Percentiles rank a stretch among this genome's conserved stretches.
These are phyloP conservation scores for Monosporascus sp. DNA, from an alignment of 2,329 filamentous ascomycete genomes.

Conservation along the genomic window DNA sequence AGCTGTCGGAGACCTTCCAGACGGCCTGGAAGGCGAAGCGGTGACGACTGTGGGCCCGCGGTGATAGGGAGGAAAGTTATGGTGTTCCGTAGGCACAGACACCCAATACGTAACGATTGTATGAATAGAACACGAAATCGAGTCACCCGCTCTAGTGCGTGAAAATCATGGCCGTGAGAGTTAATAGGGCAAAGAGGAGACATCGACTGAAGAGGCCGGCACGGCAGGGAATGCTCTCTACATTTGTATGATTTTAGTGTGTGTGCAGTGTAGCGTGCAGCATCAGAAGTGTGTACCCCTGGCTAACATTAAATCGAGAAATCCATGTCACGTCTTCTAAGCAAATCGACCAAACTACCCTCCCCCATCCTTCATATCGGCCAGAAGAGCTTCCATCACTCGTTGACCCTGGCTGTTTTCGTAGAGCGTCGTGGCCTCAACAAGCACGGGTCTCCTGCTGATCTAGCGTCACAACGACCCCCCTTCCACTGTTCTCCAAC, in stretches of 20 bases:
- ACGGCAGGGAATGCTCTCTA: conserved; percentile 21
- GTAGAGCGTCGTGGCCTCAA: conserved; percentile 6
- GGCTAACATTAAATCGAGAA: conserved; percentile 29
- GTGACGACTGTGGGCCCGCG: conserved; percentile 5
- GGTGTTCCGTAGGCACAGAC: too few species aligned
- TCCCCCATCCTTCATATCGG: conserved; percentile 5
- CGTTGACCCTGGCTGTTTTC: conserved; percentile 7
- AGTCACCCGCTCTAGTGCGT: too few species aligned
- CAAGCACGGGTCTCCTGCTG: too few species aligned
- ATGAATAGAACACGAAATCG: neutral
- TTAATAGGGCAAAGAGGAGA: too few species aligned
- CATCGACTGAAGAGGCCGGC: conserved; percentile 5
- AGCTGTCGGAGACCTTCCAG: conserved; percentile 63
- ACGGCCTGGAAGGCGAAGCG: conserved; percentile 58
- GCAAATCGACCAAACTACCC: conserved; percentile 21
- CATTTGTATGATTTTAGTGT: conserved; percentile 17
- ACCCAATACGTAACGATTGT: conserved; percentile 3
- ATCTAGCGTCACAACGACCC: too few species aligned
- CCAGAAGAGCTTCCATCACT: conserved; percentile 11
- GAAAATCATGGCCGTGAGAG: too few species aligned
- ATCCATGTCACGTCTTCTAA: conserved; percentile 25
- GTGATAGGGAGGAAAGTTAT: neutral
- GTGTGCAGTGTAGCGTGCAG: neutral
- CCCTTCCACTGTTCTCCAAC: conserved; percentile 5
- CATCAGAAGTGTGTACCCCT: conserved; percentile 21